Conservation (phyloP, 495 filamentous ascomycete genomes). For the Bacidia gigantensis region DNA sequence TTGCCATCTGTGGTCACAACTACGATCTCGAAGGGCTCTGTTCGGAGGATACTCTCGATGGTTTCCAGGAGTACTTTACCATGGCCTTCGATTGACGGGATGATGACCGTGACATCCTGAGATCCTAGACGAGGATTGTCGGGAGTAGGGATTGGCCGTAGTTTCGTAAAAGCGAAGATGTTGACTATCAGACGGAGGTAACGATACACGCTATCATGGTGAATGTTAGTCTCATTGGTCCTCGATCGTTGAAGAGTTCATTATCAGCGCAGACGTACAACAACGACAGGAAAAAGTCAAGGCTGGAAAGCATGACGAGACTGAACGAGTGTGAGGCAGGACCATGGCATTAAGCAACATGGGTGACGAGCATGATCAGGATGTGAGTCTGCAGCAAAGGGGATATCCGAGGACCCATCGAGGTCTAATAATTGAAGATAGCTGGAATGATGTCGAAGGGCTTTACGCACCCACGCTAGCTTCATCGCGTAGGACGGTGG, state of each 20-base stretch:
- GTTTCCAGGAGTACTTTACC: slow-evolving; percentile 46
- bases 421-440: slow-evolving; percentile 4
- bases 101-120: slow-evolving; percentile 61
- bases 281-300: slow-evolving; percentile 15
- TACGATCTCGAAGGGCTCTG: slow-evolving; percentile 42
- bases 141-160: slow-evolving; percentile 47
- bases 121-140: slow-evolving; percentile 49
- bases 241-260: neutral
- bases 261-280: slow-evolving; percentile 14
- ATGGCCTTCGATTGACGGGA: slow-evolving; percentile 54
- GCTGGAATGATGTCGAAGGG: slow-evolving; percentile 6
- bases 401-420: slow-evolving; percentile 5
- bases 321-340: slow-evolving; percentile 16
- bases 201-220: slow-evolving; percentile 35
- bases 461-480: slow-evolving; percentile 9
- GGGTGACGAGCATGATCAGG: neutral
- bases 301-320: slow-evolving; percentile 17
- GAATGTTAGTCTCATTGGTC: slow-evolving; percentile 5
- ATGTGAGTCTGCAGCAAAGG: neutral
- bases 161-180: slow-evolving; percentile 48
- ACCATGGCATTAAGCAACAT: slow-evolving; percentile 9
- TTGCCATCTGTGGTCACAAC: slow-evolving; percentile 54
- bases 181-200: slow-evolving; percentile 56
- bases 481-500: slow-evolving; percentile 16
- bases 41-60: slow-evolving; percentile 42